A percentile compares a stretch with the other conserved stretches of the same genome.
phyloP scores from a whole-genome alignment of 2,329 filamentous ascomycete genomes.

The Dactylonectria macrodidyma region DNA sequence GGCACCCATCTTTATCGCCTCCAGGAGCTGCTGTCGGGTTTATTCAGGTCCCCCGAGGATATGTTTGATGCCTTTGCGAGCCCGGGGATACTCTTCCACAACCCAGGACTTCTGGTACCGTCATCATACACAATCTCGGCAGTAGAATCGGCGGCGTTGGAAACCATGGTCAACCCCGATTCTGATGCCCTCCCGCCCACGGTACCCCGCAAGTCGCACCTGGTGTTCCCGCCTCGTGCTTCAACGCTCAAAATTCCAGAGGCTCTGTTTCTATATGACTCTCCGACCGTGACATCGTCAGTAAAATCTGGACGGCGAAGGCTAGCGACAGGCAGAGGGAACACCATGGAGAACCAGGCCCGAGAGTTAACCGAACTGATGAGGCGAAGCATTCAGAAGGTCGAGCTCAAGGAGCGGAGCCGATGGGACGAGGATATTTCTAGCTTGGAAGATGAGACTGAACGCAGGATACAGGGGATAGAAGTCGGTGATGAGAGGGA shows the following conservation, averaged over 20 bases:
- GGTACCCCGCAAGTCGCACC: slow-evolving; percentile 57
- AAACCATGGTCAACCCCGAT: slow-evolving; percentile 44
- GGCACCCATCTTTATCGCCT: slow-evolving; percentile 57
- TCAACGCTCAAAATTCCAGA: slow-evolving; percentile 66
- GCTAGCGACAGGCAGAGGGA: slow-evolving; percentile 47
- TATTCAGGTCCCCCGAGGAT: slow-evolving; percentile 65
- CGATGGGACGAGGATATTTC: slow-evolving; percentile 59
- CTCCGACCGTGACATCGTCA: slow-evolving; percentile 40
- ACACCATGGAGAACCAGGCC: slow-evolving; percentile 64
- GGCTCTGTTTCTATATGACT: slow-evolving; percentile 64
- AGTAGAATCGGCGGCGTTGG: slow-evolving; percentile 45
- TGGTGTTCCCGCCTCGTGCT: slow-evolving; percentile 63
- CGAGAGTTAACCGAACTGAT: slow-evolving; percentile 63
- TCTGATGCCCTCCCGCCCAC: slow-evolving; percentile 35
- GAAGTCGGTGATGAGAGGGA: slow-evolving; percentile 54
- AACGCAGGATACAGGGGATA: slow-evolving; percentile 55
- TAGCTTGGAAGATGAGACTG: slow-evolving; percentile 52
- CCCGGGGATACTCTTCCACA: slow-evolving; percentile 71
- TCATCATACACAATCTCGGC: slow-evolving; percentile 58
- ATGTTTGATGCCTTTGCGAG: slow-evolving; percentile 75
- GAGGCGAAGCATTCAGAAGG: slow-evolving; percentile 62
- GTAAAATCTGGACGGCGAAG: slow-evolving; percentile 34
- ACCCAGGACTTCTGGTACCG: slow-evolving; percentile 63
- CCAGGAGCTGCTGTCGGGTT: slow-evolving; percentile 51
- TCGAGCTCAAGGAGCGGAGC: slow-evolving; percentile 60